Percentiles rank a stretch among this genome's conserved stretches.
Evolutionary conservation across 768 basidiomycete species (phyloP).

Genomic region (Lyophyllum decastes): DNA sequence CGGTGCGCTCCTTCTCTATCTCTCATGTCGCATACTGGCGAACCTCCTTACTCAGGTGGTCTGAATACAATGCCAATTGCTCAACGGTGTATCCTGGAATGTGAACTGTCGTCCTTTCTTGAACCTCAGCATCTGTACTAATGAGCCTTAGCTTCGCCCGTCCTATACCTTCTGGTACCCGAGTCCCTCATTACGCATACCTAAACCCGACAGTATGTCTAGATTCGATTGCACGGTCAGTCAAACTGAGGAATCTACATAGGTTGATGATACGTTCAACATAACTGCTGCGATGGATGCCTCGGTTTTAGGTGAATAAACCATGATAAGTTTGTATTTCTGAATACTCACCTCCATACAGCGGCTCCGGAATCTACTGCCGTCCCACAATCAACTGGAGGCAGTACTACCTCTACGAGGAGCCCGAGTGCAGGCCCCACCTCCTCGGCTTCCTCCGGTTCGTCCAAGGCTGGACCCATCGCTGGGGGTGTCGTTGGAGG

Average conservation of each 20-base stretch:
- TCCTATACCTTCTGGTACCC: slow-evolving; percentile 40
- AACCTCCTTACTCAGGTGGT: slow-evolving; percentile 41
- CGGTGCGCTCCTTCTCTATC: slow-evolving; percentile 23
- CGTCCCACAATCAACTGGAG: slow-evolving; percentile 22
- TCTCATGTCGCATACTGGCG: neutral
- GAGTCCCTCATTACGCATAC: slow-evolving; percentile 54
- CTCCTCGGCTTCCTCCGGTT: slow-evolving; percentile 11
- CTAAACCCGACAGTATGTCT: slow-evolving; percentile 38
- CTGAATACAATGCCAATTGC: slow-evolving; percentile 48
- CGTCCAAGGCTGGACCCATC: slow-evolving; percentile 49
- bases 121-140: neutral
- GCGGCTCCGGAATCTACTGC: slow-evolving; percentile 38
- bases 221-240: neutral
- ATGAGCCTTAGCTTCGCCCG: slow-evolving; percentile 29
- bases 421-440: neutral
- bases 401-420: slow-evolving; percentile 12
- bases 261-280: slow-evolving; percentile 35
- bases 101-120: slow-evolving; percentile 21
- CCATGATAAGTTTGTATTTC: neutral
- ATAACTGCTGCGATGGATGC: slow-evolving; percentile 26
- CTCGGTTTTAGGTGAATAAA: slow-evolving; percentile 19
- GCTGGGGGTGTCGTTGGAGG: slow-evolving; percentile 67
- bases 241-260: neutral
- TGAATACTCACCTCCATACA: slow-evolving; percentile 7
- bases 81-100: slow-evolving; percentile 33